These are phyloP conservation scores for Megacollybia marginata DNA, from an alignment of 768 basidiomycete species.

Conservation along the genomic window DNA sequence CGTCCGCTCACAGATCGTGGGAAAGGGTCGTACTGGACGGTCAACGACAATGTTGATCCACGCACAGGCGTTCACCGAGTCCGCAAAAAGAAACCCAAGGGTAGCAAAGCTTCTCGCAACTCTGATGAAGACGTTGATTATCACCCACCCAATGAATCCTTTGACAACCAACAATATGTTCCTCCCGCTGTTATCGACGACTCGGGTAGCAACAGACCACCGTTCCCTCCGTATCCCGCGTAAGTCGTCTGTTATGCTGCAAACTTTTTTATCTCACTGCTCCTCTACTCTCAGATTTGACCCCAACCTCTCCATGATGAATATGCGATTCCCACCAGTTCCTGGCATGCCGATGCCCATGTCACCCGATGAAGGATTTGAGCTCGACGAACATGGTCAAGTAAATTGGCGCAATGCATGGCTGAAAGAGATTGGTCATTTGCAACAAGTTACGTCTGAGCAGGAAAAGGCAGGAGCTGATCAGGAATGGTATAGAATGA, in stretches of 20 bases:
- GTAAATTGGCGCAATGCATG: conserved; percentile 76
- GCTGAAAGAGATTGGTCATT: conserved; percentile 70
- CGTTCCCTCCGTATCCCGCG: conserved; percentile 59
- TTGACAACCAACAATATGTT: conserved; percentile 49
- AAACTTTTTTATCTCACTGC: not conserved
- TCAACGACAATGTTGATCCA: conserved; percentile 84
- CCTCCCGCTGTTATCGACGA: conserved; percentile 52
- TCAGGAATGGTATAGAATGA: conserved; percentile 82
- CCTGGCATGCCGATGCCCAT: conserved; percentile 50
- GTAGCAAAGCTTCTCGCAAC: conserved; percentile 35
- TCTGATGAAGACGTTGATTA: conserved; percentile 67
- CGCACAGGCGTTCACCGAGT: conserved; percentile 85
- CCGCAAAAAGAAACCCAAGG: conserved; percentile 79
- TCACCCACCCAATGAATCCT: conserved; percentile 42
- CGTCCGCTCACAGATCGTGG: conserved; percentile 88
- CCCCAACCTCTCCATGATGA: conserved; percentile 65
- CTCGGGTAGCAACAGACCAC: conserved; percentile 50
- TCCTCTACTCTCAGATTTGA: conserved; percentile 47
- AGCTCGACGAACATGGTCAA: conserved; percentile 72
- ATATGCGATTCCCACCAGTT: conserved; percentile 55
- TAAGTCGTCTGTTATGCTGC: conserved; percentile 24
- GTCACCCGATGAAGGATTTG: conserved; percentile 55
- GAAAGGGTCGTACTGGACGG: conserved; percentile 90
- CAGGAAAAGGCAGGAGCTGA: conserved; percentile 79
- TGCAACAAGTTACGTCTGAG: conserved; percentile 71